These are phyloP conservation scores for Rhodosporidiobolus odoratus DNA, from an alignment of 768 basidiomycete species.

Conservation along the genomic window DNA sequence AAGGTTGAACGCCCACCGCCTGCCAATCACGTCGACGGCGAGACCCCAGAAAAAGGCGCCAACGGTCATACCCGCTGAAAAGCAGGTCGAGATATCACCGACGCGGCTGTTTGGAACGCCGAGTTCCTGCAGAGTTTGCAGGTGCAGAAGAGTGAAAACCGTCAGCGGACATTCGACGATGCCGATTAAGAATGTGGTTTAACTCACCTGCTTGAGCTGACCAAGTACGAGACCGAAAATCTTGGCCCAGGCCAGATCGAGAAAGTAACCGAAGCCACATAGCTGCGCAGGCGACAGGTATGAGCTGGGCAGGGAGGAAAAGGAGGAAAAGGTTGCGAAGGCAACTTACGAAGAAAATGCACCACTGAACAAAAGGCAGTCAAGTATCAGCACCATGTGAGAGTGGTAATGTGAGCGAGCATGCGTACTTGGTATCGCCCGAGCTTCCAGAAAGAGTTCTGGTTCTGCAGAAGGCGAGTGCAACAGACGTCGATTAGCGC, in stretches of 20 bases:
- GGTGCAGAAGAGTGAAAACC: constrained; percentile 22
- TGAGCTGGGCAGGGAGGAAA: no score
- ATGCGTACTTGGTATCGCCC: constrained; percentile 44
- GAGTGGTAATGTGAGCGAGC: neutral
- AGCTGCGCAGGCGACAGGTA: constrained; percentile 22
- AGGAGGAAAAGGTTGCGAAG: rapidly evolving
- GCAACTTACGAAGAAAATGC: constrained; percentile 42
- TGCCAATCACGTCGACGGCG: constrained; percentile 46
- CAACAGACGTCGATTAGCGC: neutral
- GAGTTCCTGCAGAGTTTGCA: constrained; percentile 43
- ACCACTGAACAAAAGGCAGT: constrained; percentile 29
- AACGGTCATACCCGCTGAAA: constrained; percentile 46
- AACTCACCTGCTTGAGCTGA: constrained; percentile 22
- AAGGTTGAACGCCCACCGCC: constrained; percentile 47
- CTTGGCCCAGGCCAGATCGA: constrained; percentile 47
- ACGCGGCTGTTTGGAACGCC: constrained; percentile 39
- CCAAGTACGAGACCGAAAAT: constrained; percentile 43
- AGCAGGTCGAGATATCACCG: constrained; percentile 45
- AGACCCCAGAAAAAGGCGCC: constrained; percentile 47
- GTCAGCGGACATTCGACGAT: neutral
- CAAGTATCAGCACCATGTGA: neutral
- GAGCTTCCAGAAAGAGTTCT: constrained; percentile 33
- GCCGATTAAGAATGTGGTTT: constrained; percentile 8
- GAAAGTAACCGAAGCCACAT: constrained; percentile 47
- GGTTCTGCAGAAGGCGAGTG: constrained; percentile 17